Conservation (phyloP, 2,329 filamentous ascomycete species). For the Intubia oerlemansii region DNA sequence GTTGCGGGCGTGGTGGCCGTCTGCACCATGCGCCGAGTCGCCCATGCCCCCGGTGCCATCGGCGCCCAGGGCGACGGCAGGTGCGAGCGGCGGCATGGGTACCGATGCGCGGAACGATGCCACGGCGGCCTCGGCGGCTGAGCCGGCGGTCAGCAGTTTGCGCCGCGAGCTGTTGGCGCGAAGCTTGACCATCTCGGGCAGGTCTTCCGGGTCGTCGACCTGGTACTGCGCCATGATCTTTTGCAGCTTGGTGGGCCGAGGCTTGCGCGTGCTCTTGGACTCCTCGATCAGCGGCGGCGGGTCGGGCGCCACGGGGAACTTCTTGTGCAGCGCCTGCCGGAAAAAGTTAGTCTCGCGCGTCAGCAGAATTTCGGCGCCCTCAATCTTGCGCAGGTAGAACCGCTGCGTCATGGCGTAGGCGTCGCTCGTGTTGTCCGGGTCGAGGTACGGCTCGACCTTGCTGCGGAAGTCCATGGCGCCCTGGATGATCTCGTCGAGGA, state of each 20-base stretch:
- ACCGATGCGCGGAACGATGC: constrained; percentile 2
- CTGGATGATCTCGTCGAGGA: constrained; percentile 67
- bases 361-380: constrained; percentile 84
- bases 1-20: no score
- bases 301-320: constrained; percentile 72
- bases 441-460: constrained; percentile 63
- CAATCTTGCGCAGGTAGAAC: constrained; percentile 92
- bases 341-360: constrained; percentile 95
- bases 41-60: constrained; percentile 11
- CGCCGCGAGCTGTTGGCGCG: constrained; percentile 56
- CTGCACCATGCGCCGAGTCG: constrained; percentile 18
- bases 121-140: constrained; percentile 19
- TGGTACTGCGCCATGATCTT: constrained; percentile 81
- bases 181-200: constrained; percentile 62
- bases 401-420: constrained; percentile 67
- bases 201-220: constrained; percentile 73
- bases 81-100: constrained; percentile 3
- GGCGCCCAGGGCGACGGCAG: neutral
- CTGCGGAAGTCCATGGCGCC: constrained; percentile 69
- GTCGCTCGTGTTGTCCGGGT: constrained; percentile 52
- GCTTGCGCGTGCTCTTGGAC: constrained; percentile 84
- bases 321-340: constrained; percentile 84
- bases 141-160: constrained; percentile 41
- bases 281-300: constrained; percentile 70
- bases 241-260: constrained; percentile 87